phyloP scores from a whole-genome alignment of 1,284 basidiomycete species.

The Boletellus deceptivus region DNA sequence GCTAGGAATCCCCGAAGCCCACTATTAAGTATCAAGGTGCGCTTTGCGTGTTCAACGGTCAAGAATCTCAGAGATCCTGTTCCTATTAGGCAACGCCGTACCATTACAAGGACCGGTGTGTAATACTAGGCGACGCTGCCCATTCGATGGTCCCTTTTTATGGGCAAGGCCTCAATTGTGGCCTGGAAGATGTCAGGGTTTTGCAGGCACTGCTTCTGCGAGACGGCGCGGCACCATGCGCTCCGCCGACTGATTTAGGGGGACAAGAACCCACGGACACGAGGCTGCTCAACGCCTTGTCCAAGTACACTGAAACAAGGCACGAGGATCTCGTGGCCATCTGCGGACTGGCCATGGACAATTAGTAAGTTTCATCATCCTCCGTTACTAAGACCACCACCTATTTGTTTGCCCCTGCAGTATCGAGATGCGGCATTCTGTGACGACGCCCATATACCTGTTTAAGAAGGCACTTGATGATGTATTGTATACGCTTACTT shows the following conservation, averaged over 20 bases:
- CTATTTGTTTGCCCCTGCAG: constrained; percentile 43
- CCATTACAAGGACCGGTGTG: constrained; percentile 84
- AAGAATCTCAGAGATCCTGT: constrained; percentile 25
- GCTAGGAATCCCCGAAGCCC: constrained; percentile 82
- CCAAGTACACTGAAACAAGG: constrained; percentile 76
- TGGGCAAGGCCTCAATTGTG: constrained; percentile 97
- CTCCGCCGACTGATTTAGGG: constrained; percentile 29
- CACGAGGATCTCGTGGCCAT: constrained; percentile 90
- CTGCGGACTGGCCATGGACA: constrained; percentile 87
- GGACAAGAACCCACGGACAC: constrained; percentile 47
- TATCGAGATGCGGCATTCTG: constrained; percentile 91
- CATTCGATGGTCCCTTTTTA: constrained; percentile 99
- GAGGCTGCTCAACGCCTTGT: constrained; percentile 64
- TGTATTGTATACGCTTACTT: constrained; percentile 63
- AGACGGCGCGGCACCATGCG: constrained; percentile 54
- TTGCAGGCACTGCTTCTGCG: constrained; percentile 75
- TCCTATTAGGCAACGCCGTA: constrained; percentile 74
- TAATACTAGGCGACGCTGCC: constrained; percentile 92
- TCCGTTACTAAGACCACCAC: constrained; percentile 19
- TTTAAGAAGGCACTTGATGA: constrained; percentile 83
- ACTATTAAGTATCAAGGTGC: constrained; percentile 88
- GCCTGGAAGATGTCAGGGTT: constrained; percentile 94
- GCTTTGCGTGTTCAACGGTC: constrained; percentile 21
- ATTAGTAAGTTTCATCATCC: constrained; percentile 71
- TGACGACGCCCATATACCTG: constrained; percentile 80